Base-by-base conservation (phyloP, 2,329 filamentous ascomycete genomes). In the Emmonsia crescens region DNA sequence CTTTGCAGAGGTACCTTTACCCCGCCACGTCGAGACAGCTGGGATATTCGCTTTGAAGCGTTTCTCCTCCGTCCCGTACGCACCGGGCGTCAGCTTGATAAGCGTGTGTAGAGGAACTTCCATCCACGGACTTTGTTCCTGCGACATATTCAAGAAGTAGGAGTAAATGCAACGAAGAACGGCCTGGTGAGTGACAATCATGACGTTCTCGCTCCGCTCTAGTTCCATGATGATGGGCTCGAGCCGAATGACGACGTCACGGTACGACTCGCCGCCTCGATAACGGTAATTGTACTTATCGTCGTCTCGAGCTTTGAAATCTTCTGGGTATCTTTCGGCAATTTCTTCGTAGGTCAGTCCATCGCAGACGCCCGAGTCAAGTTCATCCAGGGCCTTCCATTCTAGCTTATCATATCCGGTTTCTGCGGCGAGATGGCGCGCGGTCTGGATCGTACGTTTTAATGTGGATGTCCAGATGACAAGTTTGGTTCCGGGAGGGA, bases 281-380 rank as follows among this genome's bases (percentile, higher is more conserved):
- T 99, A 99, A 62, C 94, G 91, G 78, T 99, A 99, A 79, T 99
- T 97, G 84, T 97, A 97, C 77, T 99, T 99, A 81, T 99, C 94
- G 67, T 96, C 91, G 75, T 99, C 94, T 65, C 94, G 90, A 40
- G 93, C 91, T 57, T 86, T 85, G 77, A 99, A 99, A 77, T 99
- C 94, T 68, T 96, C 92, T 0, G 94, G 94, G 73, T 90, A 97
- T 60, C 83, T 79, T 70, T 95, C 85, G 70, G 94, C 91, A 72
- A 99, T 97, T 73, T 99, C 89, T 70, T 91, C 89, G 74, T 96
- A 96, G 1, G 94, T 99, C 74, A 97, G 85, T 60, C 93, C 92
- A 70, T 99, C 94, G 77, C 94, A 99, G 56, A 97, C 90, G 58
- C 94, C 94, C 1, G 91, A 92, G 74, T 99, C 94, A 44, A 99